These are phyloP conservation scores for Monilinia vaccinii-corymbosi DNA, from an alignment of 2,329 filamentous ascomycete genomes.

Conservation along the genomic window DNA sequence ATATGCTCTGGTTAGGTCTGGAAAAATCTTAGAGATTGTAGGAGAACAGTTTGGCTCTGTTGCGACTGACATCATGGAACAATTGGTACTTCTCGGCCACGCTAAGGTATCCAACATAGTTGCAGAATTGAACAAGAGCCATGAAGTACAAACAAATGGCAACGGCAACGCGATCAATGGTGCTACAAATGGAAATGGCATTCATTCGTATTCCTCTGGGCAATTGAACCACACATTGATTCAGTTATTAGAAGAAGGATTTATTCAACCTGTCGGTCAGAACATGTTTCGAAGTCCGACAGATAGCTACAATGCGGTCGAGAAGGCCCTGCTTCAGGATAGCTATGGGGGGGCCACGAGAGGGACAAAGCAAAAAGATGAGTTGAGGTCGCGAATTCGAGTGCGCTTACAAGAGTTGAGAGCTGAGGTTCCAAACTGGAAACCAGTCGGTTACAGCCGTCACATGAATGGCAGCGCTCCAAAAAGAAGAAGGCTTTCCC, in stretches of 20 bases:
- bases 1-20: conserved; percentile 73
- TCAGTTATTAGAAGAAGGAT: conserved; percentile 50
- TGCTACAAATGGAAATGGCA: conserved; percentile 9
- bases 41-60: conserved; percentile 65
- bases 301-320: conserved; percentile 53
- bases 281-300: conserved; percentile 51
- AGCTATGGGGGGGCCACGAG: conserved; percentile 45
- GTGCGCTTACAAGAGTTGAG: conserved; percentile 44
- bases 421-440: conserved; percentile 32
- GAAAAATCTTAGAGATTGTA: conserved; percentile 71
- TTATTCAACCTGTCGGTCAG: conserved; percentile 54
- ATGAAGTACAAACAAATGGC: conserved; percentile 25
- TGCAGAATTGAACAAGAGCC: conserved; percentile 44
- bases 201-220: conserved; percentile 22
- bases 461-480: conserved; percentile 19
- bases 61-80: conserved; percentile 65
- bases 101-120: conserved; percentile 61
- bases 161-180: conserved; percentile 25
- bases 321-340: conserved; percentile 49
- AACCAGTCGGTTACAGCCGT: conserved; percentile 8
- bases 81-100: conserved; percentile 68
- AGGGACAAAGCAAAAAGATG: conserved; percentile 57
- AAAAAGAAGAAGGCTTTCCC: conserved; percentile 48
- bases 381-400: conserved; percentile 48
- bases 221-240: conserved; percentile 37